A percentile compares a stretch with the other conserved stretches of the same genome.
These are phyloP conservation scores for Meyerozyma sp. DNA, from an alignment of 1,139 yeast species.

Conservation along the genomic window DNA sequence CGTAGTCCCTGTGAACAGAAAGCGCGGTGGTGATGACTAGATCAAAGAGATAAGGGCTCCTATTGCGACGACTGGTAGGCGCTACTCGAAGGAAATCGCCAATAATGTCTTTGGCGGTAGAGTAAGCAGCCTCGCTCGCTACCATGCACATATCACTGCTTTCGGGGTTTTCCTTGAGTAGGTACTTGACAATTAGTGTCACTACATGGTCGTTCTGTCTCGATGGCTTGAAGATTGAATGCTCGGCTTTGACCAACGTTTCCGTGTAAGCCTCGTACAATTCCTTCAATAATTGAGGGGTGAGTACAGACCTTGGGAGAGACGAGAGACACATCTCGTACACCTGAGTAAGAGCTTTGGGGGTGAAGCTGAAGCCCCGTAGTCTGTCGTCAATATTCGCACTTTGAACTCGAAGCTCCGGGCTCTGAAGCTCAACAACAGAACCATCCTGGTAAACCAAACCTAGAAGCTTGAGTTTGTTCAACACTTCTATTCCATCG, in stretches of 20 bases:
- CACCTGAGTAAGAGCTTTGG: constrained; percentile 19
- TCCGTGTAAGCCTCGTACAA: constrained; percentile 18
- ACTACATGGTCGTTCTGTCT: constrained; percentile 23
- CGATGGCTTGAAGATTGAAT: constrained; percentile 4
- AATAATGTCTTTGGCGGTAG: constrained; percentile 24
- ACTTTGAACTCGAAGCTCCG: constrained; percentile 11
- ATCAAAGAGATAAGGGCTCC: constrained; percentile 24
- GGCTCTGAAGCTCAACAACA: constrained; percentile 5
- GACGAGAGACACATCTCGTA: constrained; percentile 22
- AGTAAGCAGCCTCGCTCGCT: constrained; percentile 16
- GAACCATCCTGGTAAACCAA: constrained; percentile 16
- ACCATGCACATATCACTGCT: constrained; percentile 16
- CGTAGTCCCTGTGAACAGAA: constrained; percentile 25
- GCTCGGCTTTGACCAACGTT: constrained; percentile 2
- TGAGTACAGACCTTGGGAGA: constrained; percentile 8
- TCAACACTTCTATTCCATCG: constrained; percentile 16
- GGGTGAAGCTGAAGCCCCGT: constrained; percentile 19
- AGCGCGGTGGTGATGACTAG: constrained; percentile 27
- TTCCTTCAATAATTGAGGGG: constrained; percentile 14
- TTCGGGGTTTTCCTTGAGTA: constrained; percentile 20
- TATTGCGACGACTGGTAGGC: constrained; percentile 8
- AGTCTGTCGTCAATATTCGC: constrained; percentile 30
- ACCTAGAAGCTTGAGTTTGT: constrained; percentile 21
- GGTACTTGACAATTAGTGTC: constrained; percentile 22
- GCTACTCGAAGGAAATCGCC: constrained; percentile 17